Base-by-base conservation (phyloP, 2,329 filamentous ascomycete species). In the Aspergillus sp. region DNA sequence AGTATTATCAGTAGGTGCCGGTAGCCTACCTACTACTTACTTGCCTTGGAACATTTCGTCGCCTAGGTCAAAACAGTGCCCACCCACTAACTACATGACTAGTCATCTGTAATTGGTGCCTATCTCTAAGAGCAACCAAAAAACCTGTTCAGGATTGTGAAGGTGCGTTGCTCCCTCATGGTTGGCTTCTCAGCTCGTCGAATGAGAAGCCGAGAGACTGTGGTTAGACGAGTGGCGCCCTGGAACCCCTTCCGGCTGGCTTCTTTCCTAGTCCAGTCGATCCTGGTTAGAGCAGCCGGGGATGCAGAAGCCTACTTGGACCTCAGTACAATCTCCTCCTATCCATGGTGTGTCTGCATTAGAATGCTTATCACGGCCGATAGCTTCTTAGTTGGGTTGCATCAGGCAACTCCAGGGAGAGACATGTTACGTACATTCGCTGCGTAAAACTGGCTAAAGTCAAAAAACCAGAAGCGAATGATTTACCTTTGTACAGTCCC, bases 281-380 rank as follows among this genome's bases (percentile, higher is more conserved):
- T 62, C 58, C 47, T 58, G 52, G 54, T 49, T 64, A 62, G 60
- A 64, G 55, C 48, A 60, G 60, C 58, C 54, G 62, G 57, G 27
- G 52, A 51, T 57, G 59, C 59, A 62, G 59, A 61, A 63, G 62
- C 50, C 62, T 63, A 63, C 59, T 56, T 54, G 30, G 41, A 61
- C 59, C 54, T 50, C 61, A 59, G 3, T 25, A 54, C 32, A 25
- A 42, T 21, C 21, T 2, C 19, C 21, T 2, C 19, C 36, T 41
- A 30, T 54, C n/a, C 23, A 30, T 15, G 5, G 7, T 47, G 15
- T 36, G 8, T 19, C 39, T 55, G 17, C 42, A 21, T 17, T 19
- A 30, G 25, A 17, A 42, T 10, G 30, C 39, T 30, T 15, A 17
- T 27, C 21, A 32, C 17, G 23, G 36, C 27, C 38, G 38, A 54